Conservation (phyloP, 1,284 basidiomycete species). For the Mycosarcoma maydis region DNA sequence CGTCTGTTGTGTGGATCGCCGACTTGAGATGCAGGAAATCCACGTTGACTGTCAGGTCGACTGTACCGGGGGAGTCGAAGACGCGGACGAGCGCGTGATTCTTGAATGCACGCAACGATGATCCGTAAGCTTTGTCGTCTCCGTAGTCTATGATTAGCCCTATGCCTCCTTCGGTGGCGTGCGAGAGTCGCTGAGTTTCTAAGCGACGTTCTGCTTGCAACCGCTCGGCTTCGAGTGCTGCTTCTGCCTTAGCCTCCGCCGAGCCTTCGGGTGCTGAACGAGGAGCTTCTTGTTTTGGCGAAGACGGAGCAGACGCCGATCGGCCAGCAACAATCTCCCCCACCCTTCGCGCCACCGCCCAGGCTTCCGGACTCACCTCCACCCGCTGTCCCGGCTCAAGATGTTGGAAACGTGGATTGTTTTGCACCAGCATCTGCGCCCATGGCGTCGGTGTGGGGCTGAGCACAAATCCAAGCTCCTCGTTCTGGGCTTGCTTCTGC, state of each 20-base stretch:
- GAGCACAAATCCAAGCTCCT: constrained; percentile 74
- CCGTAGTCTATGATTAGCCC: constrained; percentile 94
- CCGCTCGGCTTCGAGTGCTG: constrained; percentile 2
- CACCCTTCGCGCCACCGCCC: constrained; percentile 57
- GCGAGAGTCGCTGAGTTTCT: constrained; percentile 19
- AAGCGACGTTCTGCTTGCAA: constrained; percentile 3
- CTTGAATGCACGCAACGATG: constrained; percentile 90
- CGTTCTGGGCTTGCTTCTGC: constrained; percentile 10
- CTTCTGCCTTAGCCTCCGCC: constrained; percentile 28
- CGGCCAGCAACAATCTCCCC: constrained; percentile 61
- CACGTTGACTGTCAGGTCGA: constrained; percentile 93
- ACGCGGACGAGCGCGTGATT: constrained; percentile 85
- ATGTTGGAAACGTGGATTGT: constrained; percentile 50
- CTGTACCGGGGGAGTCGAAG: constrained; percentile 84
- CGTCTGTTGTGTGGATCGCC: constrained; percentile 71
- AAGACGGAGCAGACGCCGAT: constrained; percentile 18
- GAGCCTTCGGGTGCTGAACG: background rate
- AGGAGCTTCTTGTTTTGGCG: background rate
- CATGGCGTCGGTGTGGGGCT: constrained; percentile 75
- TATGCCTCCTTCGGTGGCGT: constrained; percentile 73
- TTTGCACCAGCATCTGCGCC: constrained; percentile 71
- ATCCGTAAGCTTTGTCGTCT: constrained; percentile 75
- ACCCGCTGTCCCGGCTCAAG: constrained; percentile 61
- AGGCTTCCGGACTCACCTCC: constrained; percentile 61
- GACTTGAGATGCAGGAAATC: constrained; percentile 90